Evolutionary conservation across 2,329 filamentous ascomycete species (phyloP).

Genomic region (Cladophialophora bantiana): DNA sequence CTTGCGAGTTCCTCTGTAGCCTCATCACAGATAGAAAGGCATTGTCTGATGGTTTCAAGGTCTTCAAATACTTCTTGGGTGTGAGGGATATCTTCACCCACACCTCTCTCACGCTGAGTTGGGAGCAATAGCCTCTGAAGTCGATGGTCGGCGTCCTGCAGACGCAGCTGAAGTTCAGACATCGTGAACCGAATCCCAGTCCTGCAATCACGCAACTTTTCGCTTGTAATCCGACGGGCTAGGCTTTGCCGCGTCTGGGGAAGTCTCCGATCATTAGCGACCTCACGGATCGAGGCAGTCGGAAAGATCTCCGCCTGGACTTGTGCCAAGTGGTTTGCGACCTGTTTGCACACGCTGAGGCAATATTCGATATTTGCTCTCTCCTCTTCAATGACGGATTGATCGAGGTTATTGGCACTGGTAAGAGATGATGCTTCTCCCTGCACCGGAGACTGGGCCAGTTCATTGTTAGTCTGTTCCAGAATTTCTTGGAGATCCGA

Average conservation of each 20-base stretch:
- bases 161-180: conserved; percentile 38
- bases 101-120: neutral
- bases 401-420: conserved; percentile 15
- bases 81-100: neutral
- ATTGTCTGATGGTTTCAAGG: conserved; percentile 43
- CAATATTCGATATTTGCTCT: conserved; percentile 47
- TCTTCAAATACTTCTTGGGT: conserved; percentile 40
- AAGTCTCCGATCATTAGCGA: neutral
- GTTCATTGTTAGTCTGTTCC: conserved; percentile 43
- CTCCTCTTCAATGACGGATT: conserved; percentile 45
- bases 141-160: conserved; percentile 40
- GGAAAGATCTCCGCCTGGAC: conserved; percentile 33
- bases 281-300: neutral
- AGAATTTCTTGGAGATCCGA: conserved; percentile 47
- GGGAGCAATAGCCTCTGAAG: conserved; percentile 18
- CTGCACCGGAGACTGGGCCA: conserved; percentile 39
- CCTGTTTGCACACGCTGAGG: conserved; percentile 46
- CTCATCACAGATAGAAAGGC: conserved; percentile 42
- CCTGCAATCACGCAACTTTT: conserved; percentile 38
- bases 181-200: conserved; percentile 38
- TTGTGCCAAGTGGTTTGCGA: conserved; percentile 45
- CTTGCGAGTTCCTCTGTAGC: conserved; percentile 42
- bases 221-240: conserved; percentile 17
- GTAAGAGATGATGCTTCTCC: neutral
- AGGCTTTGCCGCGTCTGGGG: neutral